Conservation (phyloP, 495 filamentous ascomycete species). For the Clohesyomyces aquaticus region DNA sequence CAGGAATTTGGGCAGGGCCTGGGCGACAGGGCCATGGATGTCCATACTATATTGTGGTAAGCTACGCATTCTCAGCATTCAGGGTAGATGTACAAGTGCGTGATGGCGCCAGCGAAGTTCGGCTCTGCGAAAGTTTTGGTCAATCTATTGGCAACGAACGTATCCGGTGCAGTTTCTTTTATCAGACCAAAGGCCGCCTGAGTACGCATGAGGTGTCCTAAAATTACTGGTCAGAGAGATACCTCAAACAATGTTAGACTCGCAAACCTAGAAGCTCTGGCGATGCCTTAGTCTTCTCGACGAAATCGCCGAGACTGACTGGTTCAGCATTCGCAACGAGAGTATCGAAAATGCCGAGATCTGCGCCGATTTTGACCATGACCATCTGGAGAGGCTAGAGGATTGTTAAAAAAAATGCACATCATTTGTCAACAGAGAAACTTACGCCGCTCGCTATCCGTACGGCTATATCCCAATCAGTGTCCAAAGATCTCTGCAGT, state of each 20-base stretch:
- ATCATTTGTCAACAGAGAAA: neutral
- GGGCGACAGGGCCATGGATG: constrained; percentile 1
- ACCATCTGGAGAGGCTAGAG: constrained; percentile 3
- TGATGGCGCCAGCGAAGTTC: constrained; percentile 5
- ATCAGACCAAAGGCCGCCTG: constrained; percentile 19
- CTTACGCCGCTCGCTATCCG: constrained; percentile 15
- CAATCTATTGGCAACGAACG: constrained; percentile 4
- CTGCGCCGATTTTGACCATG: constrained; percentile 8
- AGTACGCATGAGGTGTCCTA: constrained; percentile 22
- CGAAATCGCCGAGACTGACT: constrained; percentile 1
- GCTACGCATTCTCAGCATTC: neutral
- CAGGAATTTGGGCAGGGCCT: constrained; percentile 8
- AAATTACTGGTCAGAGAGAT: neutral
- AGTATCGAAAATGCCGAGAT: constrained; percentile 9
- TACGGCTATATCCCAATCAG: constrained; percentile 16
- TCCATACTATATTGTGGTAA: neutral
- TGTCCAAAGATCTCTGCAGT: constrained; percentile 18
- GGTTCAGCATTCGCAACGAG: neutral
- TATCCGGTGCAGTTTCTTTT: constrained; percentile 2
- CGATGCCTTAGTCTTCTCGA: constrained; percentile 6
- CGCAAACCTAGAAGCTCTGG: constrained; percentile 9
- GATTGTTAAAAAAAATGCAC: neutral
- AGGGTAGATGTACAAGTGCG: neutral
- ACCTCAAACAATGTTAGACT: neutral
- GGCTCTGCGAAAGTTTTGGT: constrained; percentile 7